phyloP scores from a whole-genome alignment of 345 rosid genomes.

The Gossypium anomalum region DNA sequence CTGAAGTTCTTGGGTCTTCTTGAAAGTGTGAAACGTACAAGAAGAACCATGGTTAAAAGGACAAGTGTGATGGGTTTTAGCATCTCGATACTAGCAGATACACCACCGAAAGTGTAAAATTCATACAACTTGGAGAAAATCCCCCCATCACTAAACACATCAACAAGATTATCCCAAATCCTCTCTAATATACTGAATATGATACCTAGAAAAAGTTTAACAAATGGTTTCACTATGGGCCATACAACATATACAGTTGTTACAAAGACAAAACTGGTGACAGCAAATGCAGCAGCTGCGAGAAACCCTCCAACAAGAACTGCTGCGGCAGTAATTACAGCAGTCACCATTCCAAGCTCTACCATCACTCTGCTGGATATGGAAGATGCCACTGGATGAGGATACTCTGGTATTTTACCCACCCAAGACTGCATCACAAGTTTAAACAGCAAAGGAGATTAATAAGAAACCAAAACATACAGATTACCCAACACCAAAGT shows the following conservation, averaged over 20 bases:
- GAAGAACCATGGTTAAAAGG: constrained; percentile 79
- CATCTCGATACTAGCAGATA: constrained; percentile 72
- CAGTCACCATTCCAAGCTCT: constrained; percentile 89
- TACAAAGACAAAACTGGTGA: constrained; percentile 66
- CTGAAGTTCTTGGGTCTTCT: constrained; percentile 94
- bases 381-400: constrained; percentile 85
- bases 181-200: constrained; percentile 52
- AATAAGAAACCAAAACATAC: not conserved
- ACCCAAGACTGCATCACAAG: constrained; percentile 62
- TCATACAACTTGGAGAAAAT: constrained; percentile 54
- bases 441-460: constrained; percentile 13
- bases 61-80: constrained; percentile 70
- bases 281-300: constrained; percentile 85
- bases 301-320: constrained; percentile 80
- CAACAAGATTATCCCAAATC: constrained; percentile 56
- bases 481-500: not conserved
- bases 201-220: constrained; percentile 56
- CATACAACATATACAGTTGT: constrained; percentile 70
- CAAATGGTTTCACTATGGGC: constrained; percentile 76
- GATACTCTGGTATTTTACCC: constrained; percentile 65
- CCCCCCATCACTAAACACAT: constrained; percentile 63
- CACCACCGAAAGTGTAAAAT: constrained; percentile 72
- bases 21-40: constrained; percentile 85
- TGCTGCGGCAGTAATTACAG: constrained; percentile 81
- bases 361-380: constrained; percentile 95